Conservation (phyloP, 2,329 filamentous ascomycete species). For the Aspergillus brunneoviolaceus region DNA sequence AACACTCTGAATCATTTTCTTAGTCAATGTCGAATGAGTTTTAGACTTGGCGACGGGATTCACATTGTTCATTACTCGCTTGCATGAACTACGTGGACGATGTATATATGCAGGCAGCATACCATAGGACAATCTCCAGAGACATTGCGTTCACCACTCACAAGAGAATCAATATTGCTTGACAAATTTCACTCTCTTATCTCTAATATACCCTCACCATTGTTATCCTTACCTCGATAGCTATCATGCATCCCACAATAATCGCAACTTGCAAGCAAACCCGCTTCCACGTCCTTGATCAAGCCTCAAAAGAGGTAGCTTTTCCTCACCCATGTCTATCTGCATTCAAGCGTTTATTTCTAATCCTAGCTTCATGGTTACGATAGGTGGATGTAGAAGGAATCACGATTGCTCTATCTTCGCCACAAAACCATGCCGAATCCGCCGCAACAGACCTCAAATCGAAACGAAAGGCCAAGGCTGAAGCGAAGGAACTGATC, state of each 20-base stretch:
- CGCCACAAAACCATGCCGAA: slow-evolving; percentile 20
- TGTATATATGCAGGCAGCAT: neutral
- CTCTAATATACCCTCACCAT: neutral
- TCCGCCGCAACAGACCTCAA: slow-evolving; percentile 30
- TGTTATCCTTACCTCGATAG: neutral
- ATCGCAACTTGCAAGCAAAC: slow-evolving; percentile 67
- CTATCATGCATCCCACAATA: slow-evolving; percentile 36
- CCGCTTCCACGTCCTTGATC: slow-evolving; percentile 60
- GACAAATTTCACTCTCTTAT: neutral
- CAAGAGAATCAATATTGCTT: neutral
- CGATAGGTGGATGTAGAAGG: slow-evolving; percentile 69
- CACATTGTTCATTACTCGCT: neutral
- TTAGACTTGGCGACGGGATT: too few relatives aligned
- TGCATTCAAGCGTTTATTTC: neutral
- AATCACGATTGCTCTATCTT: slow-evolving; percentile 65
- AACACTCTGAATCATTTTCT: too few relatives aligned
- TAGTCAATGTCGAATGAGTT: too few relatives aligned
- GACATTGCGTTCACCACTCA: neutral
- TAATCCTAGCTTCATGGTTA: neutral
- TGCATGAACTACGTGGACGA: neutral
- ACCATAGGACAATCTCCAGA: neutral
- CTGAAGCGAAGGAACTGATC: slow-evolving; percentile 62
- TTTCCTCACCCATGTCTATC: neutral
- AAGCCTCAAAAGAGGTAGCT: slow-evolving; percentile 54
- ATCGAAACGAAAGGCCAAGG: slow-evolving; percentile 53